Percentiles rank a stretch among this genome's conserved stretches.
phyloP scores from a whole-genome alignment of 345 rosid genomes.

The rapeseed (Brassica napus) region DNA sequence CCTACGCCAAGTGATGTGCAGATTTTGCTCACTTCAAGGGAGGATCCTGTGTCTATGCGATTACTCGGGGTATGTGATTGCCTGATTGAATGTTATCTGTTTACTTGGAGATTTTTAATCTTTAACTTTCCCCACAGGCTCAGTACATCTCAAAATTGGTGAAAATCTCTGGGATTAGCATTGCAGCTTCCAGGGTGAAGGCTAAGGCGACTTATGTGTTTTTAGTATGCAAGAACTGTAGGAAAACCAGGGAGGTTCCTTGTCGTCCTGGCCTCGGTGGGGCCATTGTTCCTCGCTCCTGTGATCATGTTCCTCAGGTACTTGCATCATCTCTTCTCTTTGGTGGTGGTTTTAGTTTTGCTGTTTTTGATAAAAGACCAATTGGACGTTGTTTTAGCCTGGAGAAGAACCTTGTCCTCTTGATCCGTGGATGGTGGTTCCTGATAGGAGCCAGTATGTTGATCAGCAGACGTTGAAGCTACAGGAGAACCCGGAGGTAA shows the following conservation, averaged over 20 bases:
- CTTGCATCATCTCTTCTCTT: not conserved
- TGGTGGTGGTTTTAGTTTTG: not conserved
- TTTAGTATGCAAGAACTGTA: conserved; percentile 86
- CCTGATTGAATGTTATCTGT: not conserved
- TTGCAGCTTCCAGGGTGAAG: conserved; percentile 94
- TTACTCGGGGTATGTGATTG: conserved; percentile 65
- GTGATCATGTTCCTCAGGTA: conserved; percentile 94
- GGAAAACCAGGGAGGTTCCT: conserved; percentile 66
- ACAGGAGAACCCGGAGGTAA: conserved; percentile 97
- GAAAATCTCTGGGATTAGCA: conserved; percentile 87
- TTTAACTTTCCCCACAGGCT: conserved; percentile 49
- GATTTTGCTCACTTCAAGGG: conserved; percentile 78
- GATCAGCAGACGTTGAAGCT: conserved; percentile 94
- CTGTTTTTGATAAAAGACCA: not conserved
- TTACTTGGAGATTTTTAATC: not conserved
- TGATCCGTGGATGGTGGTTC: conserved; percentile 97
- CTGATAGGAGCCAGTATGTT: conserved; percentile 91
- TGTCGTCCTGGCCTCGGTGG: conserved; percentile 98
- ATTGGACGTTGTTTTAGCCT: conserved; percentile 47
- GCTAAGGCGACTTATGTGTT: conserved; percentile 91
- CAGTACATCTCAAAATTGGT: conserved; percentile 81
- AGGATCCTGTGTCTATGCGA: conserved; percentile 80
- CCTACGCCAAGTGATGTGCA: conserved; percentile 67
- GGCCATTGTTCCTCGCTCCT: conserved; percentile 90
- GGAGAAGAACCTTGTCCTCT: conserved; percentile 94